These are phyloP conservation scores for Cyberlindnera maritima DNA, from an alignment of 805 yeast genomes.

Conservation along the genomic window DNA sequence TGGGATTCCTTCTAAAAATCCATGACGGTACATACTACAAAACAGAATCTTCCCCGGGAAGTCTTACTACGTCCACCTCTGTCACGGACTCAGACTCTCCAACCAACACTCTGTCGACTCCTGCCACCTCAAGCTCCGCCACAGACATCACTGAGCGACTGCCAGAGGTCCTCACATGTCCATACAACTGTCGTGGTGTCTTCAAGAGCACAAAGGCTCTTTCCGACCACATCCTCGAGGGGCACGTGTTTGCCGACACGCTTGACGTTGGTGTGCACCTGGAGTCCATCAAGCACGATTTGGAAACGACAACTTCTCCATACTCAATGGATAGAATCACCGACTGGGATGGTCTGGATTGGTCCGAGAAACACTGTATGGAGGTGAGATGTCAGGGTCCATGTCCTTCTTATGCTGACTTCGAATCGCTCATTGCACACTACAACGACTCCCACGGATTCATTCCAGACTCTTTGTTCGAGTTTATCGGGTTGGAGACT, in stretches of 20 bases:
- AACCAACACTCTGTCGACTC: too few relatives aligned
- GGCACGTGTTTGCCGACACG: constrained; percentile 1
- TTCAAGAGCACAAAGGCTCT: neutral
- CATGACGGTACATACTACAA: neutral
- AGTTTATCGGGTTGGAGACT: neutral
- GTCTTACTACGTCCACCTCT: neutral
- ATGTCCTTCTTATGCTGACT: neutral
- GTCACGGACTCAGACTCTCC: too few relatives aligned
- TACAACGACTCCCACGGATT: constrained; percentile 8
- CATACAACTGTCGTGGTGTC: neutral
- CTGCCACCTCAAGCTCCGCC: too few relatives aligned
- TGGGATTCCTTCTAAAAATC: neutral
- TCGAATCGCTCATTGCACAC: constrained; percentile 4
- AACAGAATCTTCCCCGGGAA: neutral
- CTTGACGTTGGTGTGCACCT: neutral
- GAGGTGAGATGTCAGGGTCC: neutral
- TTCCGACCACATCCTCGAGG: constrained; percentile 2
- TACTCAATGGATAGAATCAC: neutral
- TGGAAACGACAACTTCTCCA: neutral
- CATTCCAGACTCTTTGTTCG: constrained; percentile 6
- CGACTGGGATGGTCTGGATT: constrained; percentile 1
- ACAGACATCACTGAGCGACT: too few relatives aligned
- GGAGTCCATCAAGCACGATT: neutral
- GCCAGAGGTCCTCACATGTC: neutral
- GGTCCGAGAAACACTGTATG: constrained; percentile 1